Base-by-base conservation (phyloP, 2,329 filamentous ascomycete genomes). In the Chaetomium sp. region DNA sequence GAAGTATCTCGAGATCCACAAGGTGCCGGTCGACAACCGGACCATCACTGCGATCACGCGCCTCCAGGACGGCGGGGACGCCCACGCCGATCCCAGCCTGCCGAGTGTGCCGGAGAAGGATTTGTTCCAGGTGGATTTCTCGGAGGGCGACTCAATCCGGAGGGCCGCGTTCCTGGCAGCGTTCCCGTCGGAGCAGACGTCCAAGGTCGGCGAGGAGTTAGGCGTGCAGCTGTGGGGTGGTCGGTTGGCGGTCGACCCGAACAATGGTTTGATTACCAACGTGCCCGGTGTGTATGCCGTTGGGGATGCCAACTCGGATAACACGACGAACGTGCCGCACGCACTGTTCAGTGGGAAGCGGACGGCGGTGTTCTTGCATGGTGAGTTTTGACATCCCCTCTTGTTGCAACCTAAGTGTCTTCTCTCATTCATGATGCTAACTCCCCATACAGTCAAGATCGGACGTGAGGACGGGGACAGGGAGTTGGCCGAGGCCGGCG, bases 251-350 rank as follows among this genome's bases (percentile, higher is more conserved):
- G 75, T 72, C 0, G 71, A 78, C 41, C 38, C 42, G 0, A 57
- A 67, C 1, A 70, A 68, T n/a, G 77, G 76, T 0, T 70, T 79
- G 56, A 62, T 70, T 11, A 83, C 81, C 0, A 84, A 76, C 52
- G 62, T 82, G 4, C 64, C 69, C 0, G 80, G 80, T 1, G 75
- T 84, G 0, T 85, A 78, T 61, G 81, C 79, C 5, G 67, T 85
- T 19, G 82, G 82, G 0, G 82, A 85, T 59, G 77, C 76, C 10
- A 85, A 85, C 67, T 76, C 75, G 36, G 81, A 84, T 52, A 77
- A 77, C n/a, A 70, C 73, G 7, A 84, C 80, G 3, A 85, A 85
- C 59, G 76, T 85, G 0, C 80, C 80, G 0, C 81, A 84, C 59
- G 82, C 82, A 0, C 74, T 85, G 62, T 85, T 72, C 63, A 78